Conservation (phyloP, 441 rosid species). For the Macaranga tanarius region DNA sequence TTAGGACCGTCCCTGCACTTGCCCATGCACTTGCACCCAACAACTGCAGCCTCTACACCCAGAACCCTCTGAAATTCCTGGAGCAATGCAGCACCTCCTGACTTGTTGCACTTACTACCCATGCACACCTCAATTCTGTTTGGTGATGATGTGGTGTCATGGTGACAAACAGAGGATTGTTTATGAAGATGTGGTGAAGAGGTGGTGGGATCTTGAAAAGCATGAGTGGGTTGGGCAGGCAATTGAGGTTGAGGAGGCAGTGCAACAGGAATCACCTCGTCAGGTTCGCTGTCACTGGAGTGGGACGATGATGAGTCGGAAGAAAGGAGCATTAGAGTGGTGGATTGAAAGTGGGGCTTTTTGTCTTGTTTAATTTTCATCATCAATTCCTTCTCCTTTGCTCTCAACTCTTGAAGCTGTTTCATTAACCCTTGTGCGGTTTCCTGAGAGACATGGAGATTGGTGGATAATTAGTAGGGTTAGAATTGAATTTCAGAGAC, state of each 20-base stretch:
- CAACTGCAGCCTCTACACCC: conserved; percentile 46
- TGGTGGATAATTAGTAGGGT: too few relatives aligned
- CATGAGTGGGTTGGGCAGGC: background rate
- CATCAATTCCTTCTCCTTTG: conserved; percentile 58
- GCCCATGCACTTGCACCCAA: conserved; percentile 80
- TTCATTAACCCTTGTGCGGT: conserved; percentile 47
- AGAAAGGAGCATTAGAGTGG: conserved; percentile 20
- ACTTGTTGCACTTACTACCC: conserved; percentile 76
- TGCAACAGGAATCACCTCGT: conserved; percentile 33
- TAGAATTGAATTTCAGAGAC: too few relatives aligned
- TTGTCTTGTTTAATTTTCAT: conserved; percentile 48
- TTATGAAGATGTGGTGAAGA: background rate
- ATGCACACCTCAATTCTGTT: conserved; percentile 66
- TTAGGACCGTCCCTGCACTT: conserved; percentile 88
- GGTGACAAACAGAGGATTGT: conserved; percentile 1
- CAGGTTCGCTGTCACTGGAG: conserved; percentile 53
- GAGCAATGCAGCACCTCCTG: conserved; percentile 59
- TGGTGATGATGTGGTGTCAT: background rate
- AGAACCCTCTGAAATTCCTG: conserved; percentile 52
- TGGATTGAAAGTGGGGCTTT: conserved; percentile 39
- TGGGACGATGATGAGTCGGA: conserved; percentile 40
- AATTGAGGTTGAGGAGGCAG: conserved; percentile 10
- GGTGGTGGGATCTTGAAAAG: too few relatives aligned
- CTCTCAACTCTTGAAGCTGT: conserved; percentile 51
- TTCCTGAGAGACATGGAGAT: too few relatives aligned